A percentile compares a stretch with the other conserved stretches of the same genome.
Conservation (phyloP, 169 alveolate genomes). For the Cryptosporidium baileyi region DNA sequence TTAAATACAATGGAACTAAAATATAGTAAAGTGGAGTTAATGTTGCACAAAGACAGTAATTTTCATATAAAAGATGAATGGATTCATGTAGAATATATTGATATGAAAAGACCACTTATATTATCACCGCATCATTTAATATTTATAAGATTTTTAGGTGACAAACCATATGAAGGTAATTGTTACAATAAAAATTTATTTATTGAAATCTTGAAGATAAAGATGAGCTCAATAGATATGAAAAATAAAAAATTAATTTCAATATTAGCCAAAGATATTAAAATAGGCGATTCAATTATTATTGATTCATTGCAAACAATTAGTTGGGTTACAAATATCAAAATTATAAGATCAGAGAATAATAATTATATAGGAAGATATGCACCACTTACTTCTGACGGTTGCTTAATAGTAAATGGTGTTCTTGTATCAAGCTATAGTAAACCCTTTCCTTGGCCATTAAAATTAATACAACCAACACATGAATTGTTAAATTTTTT, state of each 20-base stretch:
- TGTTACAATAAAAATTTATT: background rate
- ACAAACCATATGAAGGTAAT: slow-evolving; percentile 34
- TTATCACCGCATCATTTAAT: slow-evolving; percentile 49
- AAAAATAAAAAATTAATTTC: background rate
- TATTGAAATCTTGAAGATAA: background rate
- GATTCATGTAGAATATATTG: slow-evolving; percentile 12
- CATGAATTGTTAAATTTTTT: background rate
- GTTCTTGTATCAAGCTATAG: slow-evolving; percentile 64
- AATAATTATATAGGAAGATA: slow-evolving; percentile 18
- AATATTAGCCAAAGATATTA: slow-evolving; percentile 20
- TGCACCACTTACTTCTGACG: slow-evolving; percentile 49
- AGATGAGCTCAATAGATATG: background rate
- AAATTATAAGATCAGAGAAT: background rate
- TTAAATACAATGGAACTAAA: slow-evolving; percentile 12
- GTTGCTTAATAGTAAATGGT: slow-evolving; percentile 45
- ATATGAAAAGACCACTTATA: slow-evolving; percentile 15
- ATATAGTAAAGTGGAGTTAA: slow-evolving; percentile 21
- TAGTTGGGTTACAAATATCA: slow-evolving; percentile 42
- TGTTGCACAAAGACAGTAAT: slow-evolving; percentile 42
- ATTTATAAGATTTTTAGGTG: slow-evolving; percentile 21
- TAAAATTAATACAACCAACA: slow-evolving; percentile 18
- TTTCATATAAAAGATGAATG: slow-evolving; percentile 28
- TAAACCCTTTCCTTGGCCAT: slow-evolving; percentile 61
- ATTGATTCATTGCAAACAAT: background rate
- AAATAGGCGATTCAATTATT: slow-evolving; percentile 15